Base-by-base conservation (phyloP, 2,329 filamentous ascomycete species). In the Fusarium camptoceras region DNA sequence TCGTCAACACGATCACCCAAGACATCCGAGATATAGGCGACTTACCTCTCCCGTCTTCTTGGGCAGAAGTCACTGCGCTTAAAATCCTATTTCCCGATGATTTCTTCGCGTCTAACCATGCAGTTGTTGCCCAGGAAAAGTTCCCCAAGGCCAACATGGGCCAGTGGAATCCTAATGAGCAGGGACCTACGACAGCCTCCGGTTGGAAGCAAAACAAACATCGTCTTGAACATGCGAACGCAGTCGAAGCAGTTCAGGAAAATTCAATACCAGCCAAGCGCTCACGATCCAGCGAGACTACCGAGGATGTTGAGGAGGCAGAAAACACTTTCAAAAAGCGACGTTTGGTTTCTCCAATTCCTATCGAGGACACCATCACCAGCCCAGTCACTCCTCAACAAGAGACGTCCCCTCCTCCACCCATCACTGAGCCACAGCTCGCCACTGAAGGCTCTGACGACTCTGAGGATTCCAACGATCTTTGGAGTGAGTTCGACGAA, bases 141-240 rank as follows among this genome's bases (percentile, higher is more conserved):
- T 66, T 66, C 31, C 55, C 50, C 0, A 12, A 28, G 14, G 51
- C 64, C 4, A 30, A 66, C 5, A 16, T 66, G 4, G 16, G 20
- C 6, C 14, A 46, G 18, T 67, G 62, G 64, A 44, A 66, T 50
- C 31, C 46, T 6, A 66, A 66, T 7, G n/a, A 34, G 7, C 27
- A 20, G 9, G 64, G 50, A 7, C 61, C 61, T 8, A 66, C 55
- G 8, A 34, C 12, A 16, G 34, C 7, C 6, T 18, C 0, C 18
- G 3, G 1, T 67, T 66, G 48, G 28, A 24, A 37, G n/a, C 3
- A 34, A n/a, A 67, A 67, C 31, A 28, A 24, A 7, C 12, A 39
- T 20, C 55, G 53, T 2, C 30, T 39, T 15, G 11, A 25, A n/a
- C 16, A 16, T 15, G 8, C 34, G 22, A 5, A n/a, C 8, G n/a